Evolutionary conservation across 2,329 filamentous ascomycete species (phyloP).

Genomic region (Albophoma yamanashiensis): DNA sequence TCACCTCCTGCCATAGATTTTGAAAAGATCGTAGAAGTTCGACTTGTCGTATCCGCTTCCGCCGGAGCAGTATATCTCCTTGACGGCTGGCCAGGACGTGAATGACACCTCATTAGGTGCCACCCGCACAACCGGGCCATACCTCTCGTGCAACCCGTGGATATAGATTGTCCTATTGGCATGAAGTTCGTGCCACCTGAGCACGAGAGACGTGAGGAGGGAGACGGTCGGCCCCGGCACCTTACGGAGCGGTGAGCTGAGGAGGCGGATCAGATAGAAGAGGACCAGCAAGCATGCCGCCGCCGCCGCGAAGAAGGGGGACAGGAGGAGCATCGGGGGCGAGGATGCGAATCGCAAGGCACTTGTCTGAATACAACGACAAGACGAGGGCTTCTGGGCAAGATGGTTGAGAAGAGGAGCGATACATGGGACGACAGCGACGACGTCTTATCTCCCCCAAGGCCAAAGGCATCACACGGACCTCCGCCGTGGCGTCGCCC

Average conservation of each 20-base stretch:
- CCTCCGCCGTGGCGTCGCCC: not conserved
- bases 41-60: conserved; percentile 57
- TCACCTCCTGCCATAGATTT: conserved; percentile 43
- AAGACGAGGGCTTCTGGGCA: not conserved
- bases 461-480: not conserved
- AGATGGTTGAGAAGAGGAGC: not conserved
- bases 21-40: conserved; percentile 52
- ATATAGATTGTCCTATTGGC: conserved; percentile 43
- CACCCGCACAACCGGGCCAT: conserved; percentile 47
- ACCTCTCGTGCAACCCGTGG: conserved; percentile 40
- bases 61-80: conserved; percentile 51
- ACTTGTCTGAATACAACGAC: not conserved
- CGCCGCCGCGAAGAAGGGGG: conserved; percentile 14
- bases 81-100: conserved; percentile 42
- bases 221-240: conserved; percentile 39
- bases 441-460: not conserved
- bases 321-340: conserved; percentile 16
- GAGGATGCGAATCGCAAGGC: not conserved
- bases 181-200: conserved; percentile 47
- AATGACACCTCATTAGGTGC: conserved; percentile 50
- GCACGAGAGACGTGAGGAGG: conserved; percentile 35
- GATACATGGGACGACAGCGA: not conserved
- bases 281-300: conserved; percentile 12
- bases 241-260: conserved; percentile 22
- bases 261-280: conserved; percentile 13